phyloP scores from a whole-genome alignment of 305 asterid genomes.

The Fraxinus ornus region DNA sequence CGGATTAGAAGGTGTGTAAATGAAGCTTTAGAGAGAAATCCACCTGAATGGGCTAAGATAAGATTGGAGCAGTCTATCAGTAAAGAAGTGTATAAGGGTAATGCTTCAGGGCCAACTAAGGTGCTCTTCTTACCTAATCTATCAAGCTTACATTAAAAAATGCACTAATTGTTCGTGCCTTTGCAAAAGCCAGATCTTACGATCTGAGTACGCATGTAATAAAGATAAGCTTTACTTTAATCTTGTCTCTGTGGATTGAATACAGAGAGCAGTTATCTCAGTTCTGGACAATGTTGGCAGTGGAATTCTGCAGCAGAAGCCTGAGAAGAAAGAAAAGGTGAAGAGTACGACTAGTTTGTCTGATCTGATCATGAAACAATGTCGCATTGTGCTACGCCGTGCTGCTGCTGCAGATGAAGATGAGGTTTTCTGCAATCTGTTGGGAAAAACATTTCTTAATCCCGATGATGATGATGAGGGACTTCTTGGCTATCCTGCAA shows the following conservation, averaged over 20 bases:
- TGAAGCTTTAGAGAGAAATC: conserved; percentile 75
- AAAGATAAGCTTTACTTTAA: conserved; percentile 15
- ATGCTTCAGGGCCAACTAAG: conserved; percentile 99
- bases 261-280: conserved; percentile 89
- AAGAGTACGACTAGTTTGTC: conserved; percentile 48
- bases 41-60: conserved; percentile 95
- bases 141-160: conserved; percentile 16
- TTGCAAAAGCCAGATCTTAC: conserved; percentile 13
- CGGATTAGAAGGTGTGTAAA: conserved; percentile 78
- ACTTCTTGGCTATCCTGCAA: conserved; percentile 52
- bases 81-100: conserved; percentile 95
- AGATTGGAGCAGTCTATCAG: conserved; percentile 84
- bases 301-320: conserved; percentile 56
- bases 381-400: conserved; percentile 74
- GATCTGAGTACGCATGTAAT: not conserved
- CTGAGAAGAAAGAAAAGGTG: conserved; percentile 69
- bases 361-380: conserved; percentile 76
- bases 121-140: conserved; percentile 36
- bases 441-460: conserved; percentile 67
- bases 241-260: conserved; percentile 27
- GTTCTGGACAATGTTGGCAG: conserved; percentile 55
- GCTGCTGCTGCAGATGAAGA: conserved; percentile 77
- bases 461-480: conserved; percentile 64
- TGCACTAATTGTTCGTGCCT: not conserved
- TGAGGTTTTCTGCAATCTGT: conserved; percentile 84